Percentiles rank a stretch among this genome's conserved stretches.
Evolutionary conservation across 441 rosid species (phyloP).

Genomic region (Macaranga tanarius): DNA sequence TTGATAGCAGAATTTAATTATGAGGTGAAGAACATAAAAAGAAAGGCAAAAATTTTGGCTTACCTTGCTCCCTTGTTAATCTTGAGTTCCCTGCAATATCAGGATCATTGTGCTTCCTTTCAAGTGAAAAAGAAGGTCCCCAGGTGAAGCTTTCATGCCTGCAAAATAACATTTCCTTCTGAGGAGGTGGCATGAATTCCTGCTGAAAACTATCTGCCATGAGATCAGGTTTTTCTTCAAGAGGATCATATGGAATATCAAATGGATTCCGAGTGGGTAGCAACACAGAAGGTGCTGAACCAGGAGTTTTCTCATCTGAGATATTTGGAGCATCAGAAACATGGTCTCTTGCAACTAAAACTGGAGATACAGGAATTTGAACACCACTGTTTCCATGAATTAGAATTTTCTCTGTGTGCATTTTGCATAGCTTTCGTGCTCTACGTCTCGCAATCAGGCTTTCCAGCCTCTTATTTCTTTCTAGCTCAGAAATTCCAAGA

Average conservation of each 20-base stretch:
- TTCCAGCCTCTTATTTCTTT: constrained; percentile 76
- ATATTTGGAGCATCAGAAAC: constrained; percentile 30
- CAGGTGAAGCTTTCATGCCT: constrained; percentile 78
- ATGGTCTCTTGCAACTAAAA: constrained; percentile 41
- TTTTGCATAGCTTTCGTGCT: constrained; percentile 51
- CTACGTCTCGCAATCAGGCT: constrained; percentile 66
- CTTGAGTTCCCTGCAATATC: constrained; percentile 19
- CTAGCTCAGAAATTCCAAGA: constrained; percentile 77
- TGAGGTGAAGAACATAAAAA: not conserved
- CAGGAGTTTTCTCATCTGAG: constrained; percentile 43
- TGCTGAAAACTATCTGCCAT: constrained; percentile 62
- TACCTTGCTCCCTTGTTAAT: constrained; percentile 35
- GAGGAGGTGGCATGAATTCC: constrained; percentile 52
- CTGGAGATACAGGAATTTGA: constrained; percentile 41
- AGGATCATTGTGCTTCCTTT: constrained; percentile 32
- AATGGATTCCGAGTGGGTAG: constrained; percentile 70
- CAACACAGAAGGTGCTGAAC: constrained; percentile 84
- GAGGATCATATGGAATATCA: constrained; percentile 83
- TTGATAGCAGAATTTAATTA: not conserved
- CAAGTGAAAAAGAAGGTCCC: constrained; percentile 45
- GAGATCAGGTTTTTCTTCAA: constrained; percentile 79
- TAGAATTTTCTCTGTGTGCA: constrained; percentile 46
- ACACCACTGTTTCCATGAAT: constrained; percentile 32
- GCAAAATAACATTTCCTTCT: constrained; percentile 52
- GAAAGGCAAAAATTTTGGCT: not conserved